A percentile compares a stretch with the other conserved stretches of the same genome.
These are phyloP conservation scores for Sarocladium brachiariae DNA, from an alignment of 2,329 filamentous ascomycete species.

Conservation along the genomic window DNA sequence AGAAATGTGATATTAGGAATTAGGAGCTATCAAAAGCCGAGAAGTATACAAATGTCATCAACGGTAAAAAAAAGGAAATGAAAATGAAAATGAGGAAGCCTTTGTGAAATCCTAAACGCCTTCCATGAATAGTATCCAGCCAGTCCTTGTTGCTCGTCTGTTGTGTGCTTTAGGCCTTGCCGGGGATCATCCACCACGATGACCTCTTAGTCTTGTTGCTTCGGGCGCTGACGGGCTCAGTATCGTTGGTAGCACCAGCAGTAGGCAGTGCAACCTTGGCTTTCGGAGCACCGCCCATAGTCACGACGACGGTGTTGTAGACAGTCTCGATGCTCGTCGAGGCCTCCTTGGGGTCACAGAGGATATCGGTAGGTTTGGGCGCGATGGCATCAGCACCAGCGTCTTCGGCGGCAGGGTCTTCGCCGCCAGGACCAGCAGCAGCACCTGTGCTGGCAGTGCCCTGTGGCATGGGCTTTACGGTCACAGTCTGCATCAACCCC, in stretches of 20 bases:
- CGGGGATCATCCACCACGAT: background rate
- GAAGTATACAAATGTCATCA: constrained; percentile 5
- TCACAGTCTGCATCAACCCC: background rate
- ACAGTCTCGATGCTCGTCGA: constrained; percentile 26
- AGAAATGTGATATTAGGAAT: constrained; percentile 3
- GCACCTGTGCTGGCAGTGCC: background rate
- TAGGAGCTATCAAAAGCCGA: constrained; percentile 1
- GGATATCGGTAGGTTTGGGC: constrained; percentile 8
- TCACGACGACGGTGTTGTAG: constrained; percentile 30
- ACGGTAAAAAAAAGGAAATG: background rate
- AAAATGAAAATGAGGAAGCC: background rate
- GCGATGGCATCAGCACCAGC: background rate
- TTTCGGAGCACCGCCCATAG: constrained; percentile 15
- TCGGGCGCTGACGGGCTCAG: background rate
- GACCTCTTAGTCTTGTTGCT: background rate
- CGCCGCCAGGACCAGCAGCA: background rate
- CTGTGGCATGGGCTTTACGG: constrained; percentile 1
- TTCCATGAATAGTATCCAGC: background rate
- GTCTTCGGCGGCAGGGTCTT: constrained; percentile 1
- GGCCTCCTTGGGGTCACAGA: constrained; percentile 17
- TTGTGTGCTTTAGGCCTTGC: background rate
- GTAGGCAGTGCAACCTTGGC: background rate
- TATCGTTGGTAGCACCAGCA: background rate
- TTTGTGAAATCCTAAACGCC: background rate
- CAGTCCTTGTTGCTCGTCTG: no score